Evolutionary conservation across 306 rosid genomes (phyloP).

Genomic region (Castanea sativa): DNA sequence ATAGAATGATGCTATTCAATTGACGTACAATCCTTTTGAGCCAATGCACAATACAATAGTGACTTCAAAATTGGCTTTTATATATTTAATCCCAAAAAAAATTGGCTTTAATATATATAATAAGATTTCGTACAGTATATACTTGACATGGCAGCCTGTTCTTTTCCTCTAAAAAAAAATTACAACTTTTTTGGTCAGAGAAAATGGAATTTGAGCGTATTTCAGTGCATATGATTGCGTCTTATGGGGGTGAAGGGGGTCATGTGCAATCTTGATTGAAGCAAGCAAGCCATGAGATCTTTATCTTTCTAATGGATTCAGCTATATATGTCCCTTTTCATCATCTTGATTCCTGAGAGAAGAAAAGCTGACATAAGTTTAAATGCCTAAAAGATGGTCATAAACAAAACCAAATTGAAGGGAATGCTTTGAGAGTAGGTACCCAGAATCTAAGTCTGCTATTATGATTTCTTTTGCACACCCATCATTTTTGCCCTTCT

Average conservation of each 20-base stretch:
- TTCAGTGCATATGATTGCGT: conserved; percentile 5
- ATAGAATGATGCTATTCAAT: too few species aligned
- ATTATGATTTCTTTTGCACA: not conserved
- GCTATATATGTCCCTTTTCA: conserved; percentile 9
- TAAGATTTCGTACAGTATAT: not conserved
- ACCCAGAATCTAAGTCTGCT: not conserved
- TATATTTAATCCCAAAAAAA: too few species aligned
- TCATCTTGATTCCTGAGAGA: not conserved
- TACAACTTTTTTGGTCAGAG: not conserved
- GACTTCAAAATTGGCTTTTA: not conserved
- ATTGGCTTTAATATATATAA: not conserved
- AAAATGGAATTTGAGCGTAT: not conserved
- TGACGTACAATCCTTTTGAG: too few species aligned
- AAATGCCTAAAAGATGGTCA: not conserved
- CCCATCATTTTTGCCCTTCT: not conserved
- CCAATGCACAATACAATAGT: not conserved
- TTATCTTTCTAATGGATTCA: conserved; percentile 2
- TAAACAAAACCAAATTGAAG: not conserved
- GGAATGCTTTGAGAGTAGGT: not conserved
- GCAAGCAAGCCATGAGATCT: not conserved
- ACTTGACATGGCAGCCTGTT: not conserved
- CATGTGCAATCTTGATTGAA: not conserved
- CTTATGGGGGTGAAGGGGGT: not conserved
- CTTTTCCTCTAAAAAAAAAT: not conserved
- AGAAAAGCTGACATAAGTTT: conserved; percentile 16